phyloP scores from a whole-genome alignment of 2,329 filamentous ascomycete species.

The Arthrobotrys iridis region DNA sequence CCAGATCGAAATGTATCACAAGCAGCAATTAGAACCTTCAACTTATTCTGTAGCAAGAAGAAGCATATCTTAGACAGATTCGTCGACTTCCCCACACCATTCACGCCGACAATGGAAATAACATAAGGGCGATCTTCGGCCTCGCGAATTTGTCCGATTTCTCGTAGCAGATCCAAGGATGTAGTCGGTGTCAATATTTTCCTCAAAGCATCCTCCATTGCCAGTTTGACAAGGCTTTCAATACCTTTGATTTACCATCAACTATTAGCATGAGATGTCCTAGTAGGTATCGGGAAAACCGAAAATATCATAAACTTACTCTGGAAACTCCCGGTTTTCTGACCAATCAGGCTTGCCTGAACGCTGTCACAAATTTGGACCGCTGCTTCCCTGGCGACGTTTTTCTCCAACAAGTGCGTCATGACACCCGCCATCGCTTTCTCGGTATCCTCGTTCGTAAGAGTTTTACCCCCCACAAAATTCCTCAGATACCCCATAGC shows the following conservation, averaged over 20 bases:
- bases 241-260: slow-evolving; percentile 66
- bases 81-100: slow-evolving; percentile 97
- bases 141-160: slow-evolving; percentile 78
- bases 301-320: slow-evolving; percentile 63
- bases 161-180: slow-evolving; percentile 90
- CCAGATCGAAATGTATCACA: slow-evolving; percentile 97
- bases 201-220: slow-evolving; percentile 89
- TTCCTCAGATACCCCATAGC: slow-evolving; percentile 82
- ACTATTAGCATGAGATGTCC: slow-evolving; percentile 56
- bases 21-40: slow-evolving; percentile 91
- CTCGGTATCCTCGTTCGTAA: slow-evolving; percentile 87
- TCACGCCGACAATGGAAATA: slow-evolving; percentile 97
- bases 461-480: slow-evolving; percentile 89
- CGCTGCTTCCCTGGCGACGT: slow-evolving; percentile 93
- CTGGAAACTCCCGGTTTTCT: slow-evolving; percentile 92
- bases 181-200: slow-evolving; percentile 97
- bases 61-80: slow-evolving; percentile 98
- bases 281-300: not conserved
- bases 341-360: slow-evolving; percentile 85
- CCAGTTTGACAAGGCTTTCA: slow-evolving; percentile 80
- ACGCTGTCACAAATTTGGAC: slow-evolving; percentile 90
- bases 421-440: slow-evolving; percentile 97
- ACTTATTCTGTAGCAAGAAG: slow-evolving; percentile 96
- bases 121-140: slow-evolving; percentile 83
- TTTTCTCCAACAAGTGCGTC: slow-evolving; percentile 92